A percentile compares a stretch with the other conserved stretches of the same genome.
These are phyloP conservation scores for Trichoderma hamatum DNA, from an alignment of 2,329 filamentous ascomycete species.

Conservation along the genomic window DNA sequence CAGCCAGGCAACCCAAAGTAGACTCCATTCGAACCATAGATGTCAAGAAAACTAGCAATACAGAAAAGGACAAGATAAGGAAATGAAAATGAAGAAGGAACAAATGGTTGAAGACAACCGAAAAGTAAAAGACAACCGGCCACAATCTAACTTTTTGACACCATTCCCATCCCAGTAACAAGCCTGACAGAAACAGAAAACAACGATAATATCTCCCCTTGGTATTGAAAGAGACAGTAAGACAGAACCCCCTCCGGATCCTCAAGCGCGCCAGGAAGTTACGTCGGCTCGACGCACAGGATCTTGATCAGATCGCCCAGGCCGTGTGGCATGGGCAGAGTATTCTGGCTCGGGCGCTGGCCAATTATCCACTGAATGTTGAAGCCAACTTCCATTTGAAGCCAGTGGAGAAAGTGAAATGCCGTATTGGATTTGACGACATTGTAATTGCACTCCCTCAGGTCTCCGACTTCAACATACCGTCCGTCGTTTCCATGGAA, in stretches of 20 bases:
- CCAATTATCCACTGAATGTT: neutral
- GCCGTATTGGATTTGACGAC: neutral
- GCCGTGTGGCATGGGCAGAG: neutral
- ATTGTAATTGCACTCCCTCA: neutral
- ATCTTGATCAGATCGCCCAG: neutral
- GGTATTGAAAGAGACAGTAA: neutral
- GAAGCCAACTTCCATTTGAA: neutral
- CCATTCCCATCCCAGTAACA: neutral
- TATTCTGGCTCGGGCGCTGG: neutral
- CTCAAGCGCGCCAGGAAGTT: neutral
- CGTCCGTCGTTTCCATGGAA: neutral
- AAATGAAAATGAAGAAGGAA: neutral
- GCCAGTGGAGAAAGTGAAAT: constrained; percentile 10
- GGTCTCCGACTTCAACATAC: neutral
- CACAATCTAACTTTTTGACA: neutral
- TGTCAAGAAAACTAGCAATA: neutral
- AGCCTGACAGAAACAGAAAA: neutral
- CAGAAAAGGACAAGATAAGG: neutral
- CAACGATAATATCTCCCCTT: neutral
- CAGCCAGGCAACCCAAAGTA: neutral
- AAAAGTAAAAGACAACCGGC: neutral
- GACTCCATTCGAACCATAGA: neutral
- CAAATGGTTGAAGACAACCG: neutral
- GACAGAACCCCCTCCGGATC: neutral
- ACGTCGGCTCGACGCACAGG: neutral